phyloP scores from a whole-genome alignment of 805 yeast genomes.

The Candida maesae region DNA sequence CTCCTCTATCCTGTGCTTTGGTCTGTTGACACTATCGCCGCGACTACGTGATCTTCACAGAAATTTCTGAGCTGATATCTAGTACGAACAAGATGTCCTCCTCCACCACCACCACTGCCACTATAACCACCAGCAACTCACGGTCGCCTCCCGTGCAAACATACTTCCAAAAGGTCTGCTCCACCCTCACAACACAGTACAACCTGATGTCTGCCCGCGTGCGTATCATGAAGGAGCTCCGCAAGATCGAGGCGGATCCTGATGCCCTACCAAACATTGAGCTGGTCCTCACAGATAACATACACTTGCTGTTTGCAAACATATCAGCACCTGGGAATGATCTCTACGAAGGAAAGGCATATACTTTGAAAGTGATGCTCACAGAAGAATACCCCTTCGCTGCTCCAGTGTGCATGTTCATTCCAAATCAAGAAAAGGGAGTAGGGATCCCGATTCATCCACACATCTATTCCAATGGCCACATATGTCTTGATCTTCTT shows the following conservation, averaged over 20 bases:
- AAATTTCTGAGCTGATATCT: no score
- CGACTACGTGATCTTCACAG: no score
- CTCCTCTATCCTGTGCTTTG: no score
- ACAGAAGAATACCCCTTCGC: constrained; percentile 51
- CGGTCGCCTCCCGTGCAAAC: not conserved
- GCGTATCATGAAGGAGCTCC: constrained; percentile 26
- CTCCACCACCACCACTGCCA: no score
- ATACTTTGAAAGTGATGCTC: constrained; percentile 41
- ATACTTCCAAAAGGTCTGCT: not conserved
- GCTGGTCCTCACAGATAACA: constrained; percentile 31
- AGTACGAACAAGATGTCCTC: no score
- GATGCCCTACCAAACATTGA: constrained; percentile 26
- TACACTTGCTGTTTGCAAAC: constrained; percentile 35
- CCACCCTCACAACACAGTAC: not conserved
- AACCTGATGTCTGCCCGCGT: constrained; percentile 20
- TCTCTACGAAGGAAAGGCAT: constrained; percentile 35
- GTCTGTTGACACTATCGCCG: no score
- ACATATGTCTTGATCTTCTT: constrained; percentile 65
- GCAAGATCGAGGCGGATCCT: constrained; percentile 14
- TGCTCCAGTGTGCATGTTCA: constrained; percentile 54
- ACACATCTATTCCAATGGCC: constrained; percentile 72
- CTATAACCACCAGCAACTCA: no score
- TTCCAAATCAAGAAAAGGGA: constrained; percentile 20
- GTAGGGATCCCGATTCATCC: constrained; percentile 62
- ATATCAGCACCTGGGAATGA: constrained; percentile 33